Conservation (phyloP, 2,329 filamentous ascomycete species). For the Torrubiella hemipterigena region DNA sequence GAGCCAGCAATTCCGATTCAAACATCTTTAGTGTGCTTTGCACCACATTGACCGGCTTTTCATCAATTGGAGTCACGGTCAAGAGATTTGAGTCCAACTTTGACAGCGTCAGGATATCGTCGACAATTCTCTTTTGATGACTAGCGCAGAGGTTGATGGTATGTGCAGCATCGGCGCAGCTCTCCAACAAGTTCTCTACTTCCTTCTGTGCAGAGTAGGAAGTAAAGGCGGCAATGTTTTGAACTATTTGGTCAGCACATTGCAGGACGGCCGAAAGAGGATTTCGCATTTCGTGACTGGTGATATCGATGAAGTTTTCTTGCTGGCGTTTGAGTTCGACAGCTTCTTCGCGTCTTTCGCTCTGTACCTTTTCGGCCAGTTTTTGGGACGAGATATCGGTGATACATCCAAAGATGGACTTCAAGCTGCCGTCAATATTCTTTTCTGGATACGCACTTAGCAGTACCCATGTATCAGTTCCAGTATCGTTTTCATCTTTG, state of each 20-base stretch:
- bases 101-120: slow-evolving; percentile 54
- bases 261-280: slow-evolving; percentile 64
- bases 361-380: slow-evolving; percentile 71
- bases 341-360: slow-evolving; percentile 65
- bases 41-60: slow-evolving; percentile 56
- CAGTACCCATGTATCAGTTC: slow-evolving; percentile 62
- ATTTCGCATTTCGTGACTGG: slow-evolving; percentile 66
- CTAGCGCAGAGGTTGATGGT: slow-evolving; percentile 71
- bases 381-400: slow-evolving; percentile 83
- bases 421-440: slow-evolving; percentile 49
- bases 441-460: slow-evolving; percentile 68
- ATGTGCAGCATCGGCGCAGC: slow-evolving; percentile 62
- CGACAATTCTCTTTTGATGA: slow-evolving; percentile 63
- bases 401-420: slow-evolving; percentile 68
- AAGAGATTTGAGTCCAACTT: slow-evolving; percentile 62
- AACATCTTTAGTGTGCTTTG: slow-evolving; percentile 67
- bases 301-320: slow-evolving; percentile 64
- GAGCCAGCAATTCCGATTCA: slow-evolving; percentile 59
- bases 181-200: slow-evolving; percentile 36
- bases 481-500: slow-evolving; percentile 47
- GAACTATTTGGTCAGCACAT: slow-evolving; percentile 60
- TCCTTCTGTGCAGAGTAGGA: slow-evolving; percentile 25
- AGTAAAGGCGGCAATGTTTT: slow-evolving; percentile 33
- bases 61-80: slow-evolving; percentile 57
- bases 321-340: slow-evolving; percentile 66